A percentile compares a stretch with the other conserved stretches of the same genome.
Conservation (phyloP, 192 early-diverging fungal genomes). For the Diversispora epigaea region DNA sequence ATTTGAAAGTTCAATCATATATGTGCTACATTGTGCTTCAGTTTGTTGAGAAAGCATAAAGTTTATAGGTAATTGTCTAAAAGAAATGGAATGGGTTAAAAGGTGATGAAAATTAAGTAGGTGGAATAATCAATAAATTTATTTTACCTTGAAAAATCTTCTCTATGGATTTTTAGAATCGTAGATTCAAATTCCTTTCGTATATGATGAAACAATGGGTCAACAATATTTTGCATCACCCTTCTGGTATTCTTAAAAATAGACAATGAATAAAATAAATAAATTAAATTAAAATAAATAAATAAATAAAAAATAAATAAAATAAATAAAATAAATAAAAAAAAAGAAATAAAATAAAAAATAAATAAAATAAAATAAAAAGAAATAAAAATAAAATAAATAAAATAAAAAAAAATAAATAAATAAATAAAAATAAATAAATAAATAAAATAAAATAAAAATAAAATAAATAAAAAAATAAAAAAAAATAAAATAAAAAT, state of each 20-base stretch:
- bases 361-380: too few relatives aligned
- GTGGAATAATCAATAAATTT: not conserved
- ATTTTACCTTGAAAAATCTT: constrained; percentile 55
- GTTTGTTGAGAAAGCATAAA: constrained; percentile 20
- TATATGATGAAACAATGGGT: constrained; percentile 53
- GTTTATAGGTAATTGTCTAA: constrained; percentile 39
- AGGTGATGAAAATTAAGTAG: not conserved
- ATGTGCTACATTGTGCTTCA: constrained; percentile 44
- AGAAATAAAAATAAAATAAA: too few relatives aligned
- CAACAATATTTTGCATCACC: constrained; percentile 54
- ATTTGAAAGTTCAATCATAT: constrained; percentile 58
- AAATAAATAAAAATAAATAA: too few relatives aligned
- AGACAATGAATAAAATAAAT: constrained; percentile 33
- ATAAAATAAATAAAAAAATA: too few relatives aligned
- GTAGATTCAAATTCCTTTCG: constrained; percentile 54
- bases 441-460: too few relatives aligned
- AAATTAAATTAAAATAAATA: too few relatives aligned
- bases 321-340: too few relatives aligned
- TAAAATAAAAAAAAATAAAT: too few relatives aligned
- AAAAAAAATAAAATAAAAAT: too few relatives aligned
- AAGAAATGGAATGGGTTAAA: not conserved
- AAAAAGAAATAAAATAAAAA: too few relatives aligned
- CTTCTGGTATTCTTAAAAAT: constrained; percentile 46
- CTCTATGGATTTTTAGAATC: constrained; percentile 64
- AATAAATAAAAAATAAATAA: too few relatives aligned